Evolutionary conservation across 805 yeast genomes (phyloP), one percentile per base, ranked within the genome.

Genomic region (Starmera caribaea): DNA sequence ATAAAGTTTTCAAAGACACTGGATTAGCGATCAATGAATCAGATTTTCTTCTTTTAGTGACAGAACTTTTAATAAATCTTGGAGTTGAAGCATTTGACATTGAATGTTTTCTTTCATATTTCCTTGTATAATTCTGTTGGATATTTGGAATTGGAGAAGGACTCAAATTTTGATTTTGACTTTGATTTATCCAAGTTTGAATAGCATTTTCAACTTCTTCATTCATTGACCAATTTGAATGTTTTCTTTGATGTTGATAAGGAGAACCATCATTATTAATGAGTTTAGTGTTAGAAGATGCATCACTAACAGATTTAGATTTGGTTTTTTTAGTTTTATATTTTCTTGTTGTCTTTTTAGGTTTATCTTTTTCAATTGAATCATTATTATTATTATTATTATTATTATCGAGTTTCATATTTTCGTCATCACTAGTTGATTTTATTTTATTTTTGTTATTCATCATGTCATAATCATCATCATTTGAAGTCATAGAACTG

Each of bases 181-280:
- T 49, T 41, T 54, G 50, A 16, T 41, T 41, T n/a, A 53, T 35
- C 57, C 59, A 55, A 11, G 42, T 44, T 3, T 48, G 47, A 11
- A 57, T 52, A 5, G 55, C 58, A 28, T 45, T 39, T 24, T 54
- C 47, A 14, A 53, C 47, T 36, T 57, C 58, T 16, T 48, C 57
- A 41, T 49, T 50, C 49, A 48, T 52, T 8, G 45, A 38, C 56
- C 59, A 53, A 16, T 44, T 44, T 34, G 38, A 40, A 40, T n/a
- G 24, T 36, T 17, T 36, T 15, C 31, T 24, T 29, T 9, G 26
- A 21, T 21, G 26, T 21, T 21, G 26, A 21, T 21, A 21, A 21
- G 26, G 26, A 21, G 26, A 21, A 3, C 8, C 26, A 3, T 21
- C 26, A 21, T n/a, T n/a, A n/a, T n/a, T n/a, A n/a, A n/a, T n/a